Conservation (phyloP, 352 stramenopile genomes). For the Phytopythium montanum region DNA sequence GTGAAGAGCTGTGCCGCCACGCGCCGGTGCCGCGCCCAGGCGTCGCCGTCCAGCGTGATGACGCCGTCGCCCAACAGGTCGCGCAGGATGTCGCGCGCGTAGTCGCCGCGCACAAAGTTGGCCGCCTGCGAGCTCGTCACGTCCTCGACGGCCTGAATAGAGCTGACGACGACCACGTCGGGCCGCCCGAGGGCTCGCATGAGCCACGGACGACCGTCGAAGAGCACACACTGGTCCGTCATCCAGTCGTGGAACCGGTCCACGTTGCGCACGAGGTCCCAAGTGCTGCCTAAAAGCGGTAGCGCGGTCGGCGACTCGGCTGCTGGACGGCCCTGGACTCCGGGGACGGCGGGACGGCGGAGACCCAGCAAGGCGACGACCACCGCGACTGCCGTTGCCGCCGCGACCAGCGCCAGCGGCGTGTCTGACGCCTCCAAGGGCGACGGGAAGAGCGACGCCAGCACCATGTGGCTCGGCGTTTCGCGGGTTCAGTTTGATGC, state of each 20-base stretch:
- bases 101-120: constrained; percentile 54
- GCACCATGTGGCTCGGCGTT: neutral
- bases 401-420: neutral
- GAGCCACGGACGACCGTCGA: constrained; percentile 7
- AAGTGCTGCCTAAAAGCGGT: constrained; percentile 8
- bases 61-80: constrained; percentile 60
- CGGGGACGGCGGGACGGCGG: neutral
- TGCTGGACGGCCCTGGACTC: neutral
- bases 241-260: constrained; percentile 9
- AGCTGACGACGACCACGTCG: constrained; percentile 34
- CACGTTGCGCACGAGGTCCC: constrained; percentile 3
- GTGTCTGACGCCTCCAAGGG: neutral
- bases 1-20: constrained; percentile 33
- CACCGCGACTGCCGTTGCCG: neutral
- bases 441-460: neutral
- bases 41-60: constrained; percentile 44
- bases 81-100: constrained; percentile 33
- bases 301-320: constrained; percentile 5
- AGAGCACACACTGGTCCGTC: constrained; percentile 4
- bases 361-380: neutral
- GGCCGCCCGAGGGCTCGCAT: constrained; percentile 8
- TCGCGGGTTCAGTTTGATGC: neutral
- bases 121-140: constrained; percentile 45
- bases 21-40: constrained; percentile 45
- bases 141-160: constrained; percentile 28